These are phyloP conservation scores for Fusarium dimerum DNA, from an alignment of 2,329 filamentous ascomycete species.

Conservation along the genomic window DNA sequence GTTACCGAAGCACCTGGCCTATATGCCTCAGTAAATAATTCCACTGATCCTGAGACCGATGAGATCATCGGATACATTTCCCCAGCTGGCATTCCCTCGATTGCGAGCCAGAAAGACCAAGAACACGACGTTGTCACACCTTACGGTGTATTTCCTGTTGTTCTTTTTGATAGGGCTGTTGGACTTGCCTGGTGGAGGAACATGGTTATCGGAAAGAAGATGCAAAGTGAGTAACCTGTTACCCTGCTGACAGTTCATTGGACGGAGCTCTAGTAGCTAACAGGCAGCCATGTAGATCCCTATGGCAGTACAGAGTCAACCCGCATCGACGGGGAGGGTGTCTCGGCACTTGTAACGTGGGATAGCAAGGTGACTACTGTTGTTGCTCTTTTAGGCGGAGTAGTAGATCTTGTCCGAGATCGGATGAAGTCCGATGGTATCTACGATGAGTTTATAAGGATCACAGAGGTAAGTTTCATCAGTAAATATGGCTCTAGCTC, in stretches of 20 bases:
- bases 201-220: constrained; percentile 43
- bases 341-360: constrained; percentile 44
- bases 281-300: constrained; percentile 30
- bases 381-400: constrained; percentile 40
- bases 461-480: constrained; percentile 25
- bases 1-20: constrained; percentile 40
- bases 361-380: constrained; percentile 46
- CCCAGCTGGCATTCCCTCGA: constrained; percentile 41
- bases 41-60: constrained; percentile 37
- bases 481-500: fast-evolving
- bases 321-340: constrained; percentile 38
- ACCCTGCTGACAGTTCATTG: not conserved
- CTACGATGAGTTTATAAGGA: constrained; percentile 38
- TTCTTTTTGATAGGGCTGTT: constrained; percentile 39
- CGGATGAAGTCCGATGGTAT: constrained; percentile 40
- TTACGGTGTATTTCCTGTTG: constrained; percentile 40
- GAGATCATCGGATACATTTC: constrained; percentile 43
- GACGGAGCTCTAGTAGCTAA: too few species aligned
- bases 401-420: constrained; percentile 38
- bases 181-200: constrained; percentile 46
- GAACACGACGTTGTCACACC: constrained; percentile 44
- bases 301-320: constrained; percentile 45
- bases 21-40: constrained; percentile 45
- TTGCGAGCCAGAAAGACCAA: constrained; percentile 41
- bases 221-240: constrained; percentile 42